A percentile compares a stretch with the other conserved stretches of the same genome.
These are phyloP conservation scores for Apiospora malaysiana DNA, from an alignment of 2,329 filamentous ascomycete genomes.

Conservation along the genomic window DNA sequence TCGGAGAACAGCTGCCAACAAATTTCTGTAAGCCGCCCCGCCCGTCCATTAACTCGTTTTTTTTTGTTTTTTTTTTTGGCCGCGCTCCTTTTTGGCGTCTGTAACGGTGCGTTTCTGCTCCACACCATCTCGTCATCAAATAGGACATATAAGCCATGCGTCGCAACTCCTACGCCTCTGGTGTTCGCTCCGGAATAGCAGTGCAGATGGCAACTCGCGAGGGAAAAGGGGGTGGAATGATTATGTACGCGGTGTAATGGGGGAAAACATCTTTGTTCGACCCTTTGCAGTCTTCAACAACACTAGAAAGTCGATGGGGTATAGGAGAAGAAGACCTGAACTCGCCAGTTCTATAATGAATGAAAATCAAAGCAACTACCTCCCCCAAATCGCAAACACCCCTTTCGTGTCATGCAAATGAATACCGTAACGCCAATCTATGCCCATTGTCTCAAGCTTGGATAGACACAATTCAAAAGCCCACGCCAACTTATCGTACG, in stretches of 20 bases:
- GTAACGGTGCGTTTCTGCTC: neutral
- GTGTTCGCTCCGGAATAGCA: neutral
- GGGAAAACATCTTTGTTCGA: constrained; percentile 8
- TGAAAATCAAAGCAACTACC: neutral
- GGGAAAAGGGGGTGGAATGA: neutral
- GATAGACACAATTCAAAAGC: neutral
- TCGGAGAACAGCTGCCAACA: constrained; percentile 13
- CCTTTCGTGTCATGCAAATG: neutral
- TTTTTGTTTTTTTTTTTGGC: too few relatives aligned
- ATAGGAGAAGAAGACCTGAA: constrained; percentile 16
- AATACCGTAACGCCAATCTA: constrained; percentile 17
- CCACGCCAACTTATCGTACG: neutral
- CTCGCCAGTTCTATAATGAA: constrained; percentile 11
- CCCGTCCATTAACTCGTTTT: neutral
- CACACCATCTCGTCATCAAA: neutral
- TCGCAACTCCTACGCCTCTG: neutral
- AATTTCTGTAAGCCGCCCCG: neutral
- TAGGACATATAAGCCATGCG: neutral
- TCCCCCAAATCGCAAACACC: neutral
- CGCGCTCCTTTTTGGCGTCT: neutral
- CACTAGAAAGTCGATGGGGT: constrained; percentile 17
- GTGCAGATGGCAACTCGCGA: neutral
- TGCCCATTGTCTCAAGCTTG: neutral
- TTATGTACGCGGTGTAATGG: neutral
- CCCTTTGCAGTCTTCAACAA: constrained; percentile 16